A percentile compares a stretch with the other conserved stretches of the same genome.
These are phyloP conservation scores for Trypanosoma mega DNA, from an alignment of 208 protist genomes.

Conservation along the genomic window DNA sequence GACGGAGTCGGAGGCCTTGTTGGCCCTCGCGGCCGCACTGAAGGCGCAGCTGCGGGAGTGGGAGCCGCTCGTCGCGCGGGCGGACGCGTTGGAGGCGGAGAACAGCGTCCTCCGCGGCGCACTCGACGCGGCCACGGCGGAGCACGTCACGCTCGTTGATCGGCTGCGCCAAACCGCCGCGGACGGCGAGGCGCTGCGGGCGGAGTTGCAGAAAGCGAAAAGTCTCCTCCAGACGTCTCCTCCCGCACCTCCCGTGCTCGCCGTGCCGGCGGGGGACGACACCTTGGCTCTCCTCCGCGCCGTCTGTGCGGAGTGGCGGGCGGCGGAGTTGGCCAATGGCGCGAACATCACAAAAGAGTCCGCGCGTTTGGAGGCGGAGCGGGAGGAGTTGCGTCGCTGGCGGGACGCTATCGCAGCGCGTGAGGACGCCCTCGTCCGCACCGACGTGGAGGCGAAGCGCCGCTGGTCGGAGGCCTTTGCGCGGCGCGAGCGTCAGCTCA, in stretches of 20 bases:
- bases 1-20: neutral
- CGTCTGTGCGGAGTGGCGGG: conserved; percentile 5
- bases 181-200: too few relatives aligned
- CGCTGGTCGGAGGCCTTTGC: conserved; percentile 15
- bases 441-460: conserved; percentile 4
- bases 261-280: neutral
- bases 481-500: conserved; percentile 4
- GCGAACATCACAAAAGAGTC: neutral
- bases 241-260: neutral
- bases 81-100: conserved; percentile 1
- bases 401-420: neutral
- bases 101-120: conserved; percentile 8
- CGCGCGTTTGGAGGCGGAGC: neutral
- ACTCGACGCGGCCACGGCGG: conserved; percentile 9
- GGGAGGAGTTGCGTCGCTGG: conserved; percentile 5
- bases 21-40: neutral
- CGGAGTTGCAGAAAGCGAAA: too few relatives aligned
- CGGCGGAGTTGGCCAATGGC: neutral
- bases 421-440: conserved; percentile 6
- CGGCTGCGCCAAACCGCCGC: too few relatives aligned
- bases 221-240: too few relatives aligned
- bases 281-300: neutral
- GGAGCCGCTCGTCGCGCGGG: neutral
- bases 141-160: too few relatives aligned
- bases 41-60: neutral